phyloP scores from a whole-genome alignment of 192 early-diverging fungal species.

The Coemansia sp. region DNA sequence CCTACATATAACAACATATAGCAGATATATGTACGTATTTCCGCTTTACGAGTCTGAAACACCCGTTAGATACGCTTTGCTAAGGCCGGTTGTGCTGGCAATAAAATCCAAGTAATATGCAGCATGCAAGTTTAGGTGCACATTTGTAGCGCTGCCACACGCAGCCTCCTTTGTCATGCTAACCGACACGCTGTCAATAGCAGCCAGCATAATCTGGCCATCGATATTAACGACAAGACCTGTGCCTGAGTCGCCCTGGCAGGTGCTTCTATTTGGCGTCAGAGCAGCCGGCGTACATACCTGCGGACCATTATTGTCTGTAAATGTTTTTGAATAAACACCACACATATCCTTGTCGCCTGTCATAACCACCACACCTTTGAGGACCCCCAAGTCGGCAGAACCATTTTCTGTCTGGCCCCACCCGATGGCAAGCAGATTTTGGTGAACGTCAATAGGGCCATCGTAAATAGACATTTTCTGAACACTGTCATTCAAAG shows the following conservation, averaged over 20 bases:
- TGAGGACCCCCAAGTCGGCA: slow-evolving; percentile 9
- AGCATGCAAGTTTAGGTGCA: slow-evolving; percentile 7
- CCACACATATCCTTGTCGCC: slow-evolving; percentile 13
- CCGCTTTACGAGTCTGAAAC: neutral
- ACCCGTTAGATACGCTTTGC: neutral
- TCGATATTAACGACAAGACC: neutral
- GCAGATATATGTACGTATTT: too few relatives aligned
- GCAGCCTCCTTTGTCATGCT: neutral
- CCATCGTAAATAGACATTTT: slow-evolving; percentile 22
- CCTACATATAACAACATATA: too few relatives aligned
- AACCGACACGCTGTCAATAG: slow-evolving; percentile 9
- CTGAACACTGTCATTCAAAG: slow-evolving; percentile 1
- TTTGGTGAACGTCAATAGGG: slow-evolving; percentile 6
- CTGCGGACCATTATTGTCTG: slow-evolving; percentile 20
- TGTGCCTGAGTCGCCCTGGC: slow-evolving; percentile 15
- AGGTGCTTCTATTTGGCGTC: slow-evolving; percentile 2
- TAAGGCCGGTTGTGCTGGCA: neutral
- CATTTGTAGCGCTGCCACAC: slow-evolving; percentile 4
- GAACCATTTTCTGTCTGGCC: slow-evolving; percentile 27
- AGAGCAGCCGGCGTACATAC: slow-evolving; percentile 28
- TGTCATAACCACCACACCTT: slow-evolving; percentile 18
- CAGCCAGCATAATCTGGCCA: neutral
- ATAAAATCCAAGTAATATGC: slow-evolving; percentile 18
- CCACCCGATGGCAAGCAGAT: slow-evolving; percentile 44
- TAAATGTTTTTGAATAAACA: slow-evolving; percentile 5